Evolutionary conservation across 164 flowering plant genomes (phyloP), one percentile per base, ranked within the genome.

Genomic region (Aristolochia californica): DNA sequence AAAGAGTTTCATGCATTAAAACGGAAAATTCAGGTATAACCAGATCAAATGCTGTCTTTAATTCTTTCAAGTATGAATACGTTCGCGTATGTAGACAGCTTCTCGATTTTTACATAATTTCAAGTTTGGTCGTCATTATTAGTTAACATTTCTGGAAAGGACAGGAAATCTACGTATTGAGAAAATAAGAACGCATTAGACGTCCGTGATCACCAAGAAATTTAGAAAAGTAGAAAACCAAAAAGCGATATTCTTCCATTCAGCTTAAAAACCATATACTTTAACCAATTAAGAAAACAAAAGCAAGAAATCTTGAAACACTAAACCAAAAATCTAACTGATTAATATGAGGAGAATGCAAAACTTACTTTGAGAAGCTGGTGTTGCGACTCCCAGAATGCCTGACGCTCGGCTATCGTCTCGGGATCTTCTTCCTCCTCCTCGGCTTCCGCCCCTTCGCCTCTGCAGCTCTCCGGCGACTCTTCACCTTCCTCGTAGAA

Each of bases 401-500:
- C 68, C 55, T 43, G 55, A 5, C 56, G 45, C 47, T 64, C 70
- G 5, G 48, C 65, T 10, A 48, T 47, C 17, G 26, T 56, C 2
- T 34, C 56, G 4, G 63, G n/a, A 55, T 45, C 58, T 27, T 45
- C 64, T 7, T 59, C 68, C 5, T n/a, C n/a, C n/a, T 62, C 72
- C 5, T 53, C 47, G 4, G 54, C 62, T 0, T 58, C 68, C 0
- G 58, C 64, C 49, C 26, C 40, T 2, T 38, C 66, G 53, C 45
- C 47, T 40, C 45, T 14, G 34, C 27, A 48, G 23, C 61, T 63
- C 14, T 48, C 71, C 52, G 34, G 30, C 18, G 55, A 58, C 56
- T 47, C 69, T 26, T 60, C 63, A 0, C 48, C 63, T 24, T 68
- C 64, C n/a, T 73, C 73, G 1, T 78, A 62, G 54, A 78, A 78